These are phyloP conservation scores for Liriodendron chinense DNA, from an alignment of 164 flowering plant genomes.

Conservation along the genomic window DNA sequence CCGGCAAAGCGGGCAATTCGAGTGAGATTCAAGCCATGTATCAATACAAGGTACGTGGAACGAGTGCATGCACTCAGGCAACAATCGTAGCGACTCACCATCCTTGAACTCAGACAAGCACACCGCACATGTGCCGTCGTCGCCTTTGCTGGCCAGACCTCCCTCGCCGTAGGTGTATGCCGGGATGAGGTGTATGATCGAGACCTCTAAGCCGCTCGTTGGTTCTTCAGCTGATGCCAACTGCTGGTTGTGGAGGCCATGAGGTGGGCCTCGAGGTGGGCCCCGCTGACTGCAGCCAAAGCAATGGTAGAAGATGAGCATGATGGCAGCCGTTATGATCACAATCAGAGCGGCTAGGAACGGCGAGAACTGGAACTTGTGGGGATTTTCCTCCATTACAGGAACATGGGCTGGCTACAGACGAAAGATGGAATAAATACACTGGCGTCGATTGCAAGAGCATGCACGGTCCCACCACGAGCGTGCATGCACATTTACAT, in stretches of 20 bases:
- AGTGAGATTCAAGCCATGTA: conserved; percentile 74
- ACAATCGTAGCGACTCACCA: conserved; percentile 39
- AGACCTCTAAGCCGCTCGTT: conserved; percentile 4
- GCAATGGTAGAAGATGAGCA: conserved; percentile 31
- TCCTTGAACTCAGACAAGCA: conserved; percentile 62
- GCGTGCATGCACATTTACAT: too few species aligned
- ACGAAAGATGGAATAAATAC: neutral
- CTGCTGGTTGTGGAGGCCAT: neutral
- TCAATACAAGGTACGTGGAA: conserved; percentile 64
- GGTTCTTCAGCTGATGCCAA: neutral
- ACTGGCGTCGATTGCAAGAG: too few species aligned
- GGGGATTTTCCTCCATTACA: neutral
- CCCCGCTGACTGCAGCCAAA: conserved; percentile 13
- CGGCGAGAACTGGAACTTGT: neutral
- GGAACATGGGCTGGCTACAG: neutral
- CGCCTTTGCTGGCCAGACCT: conserved; percentile 29
- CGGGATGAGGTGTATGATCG: conserved; percentile 3
- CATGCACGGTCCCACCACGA: too few species aligned
- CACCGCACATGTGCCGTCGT: conserved; percentile 48
- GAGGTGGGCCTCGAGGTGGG: neutral
- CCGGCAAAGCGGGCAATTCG: conserved; percentile 70
- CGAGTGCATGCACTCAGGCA: conserved; percentile 57
- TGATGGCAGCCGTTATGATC: conserved; percentile 16
- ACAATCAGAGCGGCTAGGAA: conserved; percentile 12
- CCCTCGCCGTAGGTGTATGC: conserved; percentile 18